A percentile compares a stretch with the other conserved stretches of the same genome.
These are phyloP conservation scores for Fusarium pininemorale DNA, from an alignment of 2,329 filamentous ascomycete genomes.

Conservation along the genomic window DNA sequence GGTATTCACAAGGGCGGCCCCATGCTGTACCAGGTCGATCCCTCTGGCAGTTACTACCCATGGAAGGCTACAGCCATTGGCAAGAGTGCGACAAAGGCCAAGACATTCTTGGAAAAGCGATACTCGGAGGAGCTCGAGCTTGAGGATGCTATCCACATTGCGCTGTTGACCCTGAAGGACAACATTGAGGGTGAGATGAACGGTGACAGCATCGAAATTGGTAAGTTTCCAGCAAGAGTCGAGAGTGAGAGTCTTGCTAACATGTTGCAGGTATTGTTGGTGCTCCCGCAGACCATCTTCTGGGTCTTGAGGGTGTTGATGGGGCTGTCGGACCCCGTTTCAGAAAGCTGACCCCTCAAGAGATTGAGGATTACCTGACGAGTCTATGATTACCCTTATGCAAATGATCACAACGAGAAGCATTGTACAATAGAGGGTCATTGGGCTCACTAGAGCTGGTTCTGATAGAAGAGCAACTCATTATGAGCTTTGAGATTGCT, in stretches of 20 bases:
- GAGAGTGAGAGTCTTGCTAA: constrained; percentile 30
- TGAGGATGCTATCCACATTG: constrained; percentile 98
- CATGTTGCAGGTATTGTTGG: constrained; percentile 82
- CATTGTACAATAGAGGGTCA: constrained; percentile 61
- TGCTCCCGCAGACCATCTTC: constrained; percentile 88
- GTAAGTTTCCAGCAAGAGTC: constrained; percentile 57
- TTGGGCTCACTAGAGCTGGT: constrained; percentile 48
- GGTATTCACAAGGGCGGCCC: constrained; percentile 95
- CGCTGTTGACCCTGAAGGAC: constrained; percentile 95
- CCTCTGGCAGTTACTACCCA: constrained; percentile 98
- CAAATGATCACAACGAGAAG: constrained; percentile 41
- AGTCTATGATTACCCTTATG: constrained; percentile 75
- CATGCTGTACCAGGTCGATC: constrained; percentile 98
- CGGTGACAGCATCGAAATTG: constrained; percentile 97
- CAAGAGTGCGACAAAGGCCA: constrained; percentile 97
- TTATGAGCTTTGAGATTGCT: constrained; percentile 14
- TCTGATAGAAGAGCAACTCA: constrained; percentile 27
- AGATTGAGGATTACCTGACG: constrained; percentile 99
- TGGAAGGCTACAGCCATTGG: constrained; percentile 99
- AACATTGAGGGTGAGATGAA: constrained; percentile 99
- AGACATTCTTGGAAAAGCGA: constrained; percentile 99
- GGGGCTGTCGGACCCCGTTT: constrained; percentile 86
- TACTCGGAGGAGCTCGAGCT: constrained; percentile 97
- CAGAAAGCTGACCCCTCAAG: constrained; percentile 93
- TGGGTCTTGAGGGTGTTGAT: constrained; percentile 90